Evolutionary conservation across 805 yeast species (phyloP).

Genomic region (Pichia rugopelliculosa): DNA sequence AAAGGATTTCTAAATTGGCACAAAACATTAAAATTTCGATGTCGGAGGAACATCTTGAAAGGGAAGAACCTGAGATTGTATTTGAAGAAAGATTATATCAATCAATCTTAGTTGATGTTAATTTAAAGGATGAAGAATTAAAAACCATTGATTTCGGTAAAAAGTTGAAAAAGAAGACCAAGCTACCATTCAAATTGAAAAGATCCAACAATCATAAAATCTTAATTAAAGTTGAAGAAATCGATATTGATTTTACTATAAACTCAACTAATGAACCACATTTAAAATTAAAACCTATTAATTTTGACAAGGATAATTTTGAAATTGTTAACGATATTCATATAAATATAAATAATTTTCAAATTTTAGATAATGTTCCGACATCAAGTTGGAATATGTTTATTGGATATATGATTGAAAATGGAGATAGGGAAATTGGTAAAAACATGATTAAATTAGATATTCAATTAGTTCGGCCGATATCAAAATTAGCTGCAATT

Average conservation of each 20-base stretch:
- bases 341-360: slow-evolving; percentile 46
- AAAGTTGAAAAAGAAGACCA: slow-evolving; percentile 19
- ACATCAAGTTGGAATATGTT: slow-evolving; percentile 90
- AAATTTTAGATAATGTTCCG: slow-evolving; percentile 68
- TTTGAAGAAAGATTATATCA: slow-evolving; percentile 65
- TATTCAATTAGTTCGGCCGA: slow-evolving; percentile 58
- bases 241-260: slow-evolving; percentile 41
- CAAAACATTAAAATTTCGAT: background rate
- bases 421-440: slow-evolving; percentile 65
- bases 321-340: slow-evolving; percentile 44
- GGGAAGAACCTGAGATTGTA: background rate
- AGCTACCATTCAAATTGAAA: slow-evolving; percentile 46
- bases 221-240: slow-evolving; percentile 44
- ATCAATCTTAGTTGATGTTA: slow-evolving; percentile 47
- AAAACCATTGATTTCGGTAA: slow-evolving; percentile 27
- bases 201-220: slow-evolving; percentile 61
- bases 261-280: slow-evolving; percentile 36
- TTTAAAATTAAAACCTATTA: slow-evolving; percentile 16
- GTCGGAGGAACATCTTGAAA: background rate
- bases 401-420: slow-evolving; percentile 57
- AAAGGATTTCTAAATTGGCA: slow-evolving; percentile 48
- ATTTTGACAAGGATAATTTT: slow-evolving; percentile 27
- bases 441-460: slow-evolving; percentile 52
- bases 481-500: slow-evolving; percentile 52
- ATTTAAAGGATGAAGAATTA: background rate